Conservation (phyloP, 176 grass and related monocot species). For the Otatea glauca region DNA sequence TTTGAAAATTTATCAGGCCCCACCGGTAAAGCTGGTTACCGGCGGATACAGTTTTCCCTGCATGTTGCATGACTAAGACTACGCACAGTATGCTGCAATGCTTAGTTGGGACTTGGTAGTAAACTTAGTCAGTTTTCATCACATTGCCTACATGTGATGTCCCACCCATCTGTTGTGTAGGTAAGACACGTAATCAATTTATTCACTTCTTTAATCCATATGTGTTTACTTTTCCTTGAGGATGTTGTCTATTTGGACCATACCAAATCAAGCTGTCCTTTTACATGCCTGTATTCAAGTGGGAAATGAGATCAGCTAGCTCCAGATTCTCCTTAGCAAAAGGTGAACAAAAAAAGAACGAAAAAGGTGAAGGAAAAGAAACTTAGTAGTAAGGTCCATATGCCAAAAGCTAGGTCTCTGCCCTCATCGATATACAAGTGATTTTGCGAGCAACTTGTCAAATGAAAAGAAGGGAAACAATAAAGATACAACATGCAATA, state of each 20-base stretch:
- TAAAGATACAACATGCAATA: slow-evolving; percentile 21
- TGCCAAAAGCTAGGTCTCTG: slow-evolving; percentile 12
- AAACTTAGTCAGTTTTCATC: slow-evolving; percentile 9
- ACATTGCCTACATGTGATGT: neutral
- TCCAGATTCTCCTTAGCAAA: slow-evolving; percentile 49
- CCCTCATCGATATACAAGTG: slow-evolving; percentile 35
- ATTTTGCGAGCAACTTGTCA: slow-evolving; percentile 14
- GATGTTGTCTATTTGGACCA: slow-evolving; percentile 28
- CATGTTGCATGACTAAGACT: neutral
- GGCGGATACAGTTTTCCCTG: neutral
- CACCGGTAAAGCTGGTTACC: neutral
- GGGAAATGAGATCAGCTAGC: slow-evolving; percentile 38
- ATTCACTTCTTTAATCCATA: slow-evolving; percentile 23
- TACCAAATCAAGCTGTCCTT: slow-evolving; percentile 35
- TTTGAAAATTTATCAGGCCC: neutral
- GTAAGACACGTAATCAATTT: neutral
- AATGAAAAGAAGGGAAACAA: slow-evolving; percentile 22
- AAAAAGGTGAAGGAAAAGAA: slow-evolving; percentile 27
- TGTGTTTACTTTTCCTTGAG: slow-evolving; percentile 13
- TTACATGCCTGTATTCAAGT: slow-evolving; percentile 40
- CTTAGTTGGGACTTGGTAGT: neutral
- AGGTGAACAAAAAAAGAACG: slow-evolving; percentile 33
- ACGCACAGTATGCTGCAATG: neutral
- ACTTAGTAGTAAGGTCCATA: slow-evolving; percentile 45
- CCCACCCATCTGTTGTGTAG: neutral